Conservation (phyloP, 495 filamentous ascomycete species). For the Hyphodiscus hymeniophilus region DNA sequence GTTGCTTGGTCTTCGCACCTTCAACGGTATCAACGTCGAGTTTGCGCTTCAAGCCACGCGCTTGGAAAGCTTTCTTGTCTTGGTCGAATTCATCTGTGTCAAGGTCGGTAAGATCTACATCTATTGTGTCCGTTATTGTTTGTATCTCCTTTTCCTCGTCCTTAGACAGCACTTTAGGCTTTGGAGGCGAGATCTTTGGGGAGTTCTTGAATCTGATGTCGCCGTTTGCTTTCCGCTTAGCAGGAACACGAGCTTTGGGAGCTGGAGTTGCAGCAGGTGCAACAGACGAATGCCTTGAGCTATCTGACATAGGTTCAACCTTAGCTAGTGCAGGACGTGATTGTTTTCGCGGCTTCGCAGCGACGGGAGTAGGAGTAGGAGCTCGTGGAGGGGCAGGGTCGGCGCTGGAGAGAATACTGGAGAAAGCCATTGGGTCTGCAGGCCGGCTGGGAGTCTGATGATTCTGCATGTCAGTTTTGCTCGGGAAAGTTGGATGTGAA, state of each 20-base stretch:
- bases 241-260: constrained; percentile 30
- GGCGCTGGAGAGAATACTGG: constrained; percentile 75
- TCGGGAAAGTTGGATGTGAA: constrained; percentile 31
- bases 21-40: constrained; percentile 51
- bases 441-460: constrained; percentile 34
- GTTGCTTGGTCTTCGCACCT: constrained; percentile 48
- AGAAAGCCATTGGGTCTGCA: constrained; percentile 83
- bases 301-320: constrained; percentile 17
- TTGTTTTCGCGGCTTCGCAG: constrained; percentile 17
- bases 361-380: constrained; percentile 8
- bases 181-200: constrained; percentile 13
- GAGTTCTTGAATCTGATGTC: constrained; percentile 29
- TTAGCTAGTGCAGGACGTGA: constrained; percentile 5
- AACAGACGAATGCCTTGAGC: constrained; percentile 27
- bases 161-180: constrained; percentile 43
- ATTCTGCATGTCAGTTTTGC: constrained; percentile 27
- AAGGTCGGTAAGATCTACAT: constrained; percentile 58
- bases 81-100: constrained; percentile 55
- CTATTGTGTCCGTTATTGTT: constrained; percentile 55
- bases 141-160: constrained; percentile 64
- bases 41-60: constrained; percentile 51
- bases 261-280: constrained; percentile 33
- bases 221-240: constrained; percentile 44
- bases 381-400: constrained; percentile 37
- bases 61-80: constrained; percentile 44